Evolutionary conservation across 2,329 filamentous ascomycete genomes (phyloP).

Genomic region (Microdochium trichocladiopsis): DNA sequence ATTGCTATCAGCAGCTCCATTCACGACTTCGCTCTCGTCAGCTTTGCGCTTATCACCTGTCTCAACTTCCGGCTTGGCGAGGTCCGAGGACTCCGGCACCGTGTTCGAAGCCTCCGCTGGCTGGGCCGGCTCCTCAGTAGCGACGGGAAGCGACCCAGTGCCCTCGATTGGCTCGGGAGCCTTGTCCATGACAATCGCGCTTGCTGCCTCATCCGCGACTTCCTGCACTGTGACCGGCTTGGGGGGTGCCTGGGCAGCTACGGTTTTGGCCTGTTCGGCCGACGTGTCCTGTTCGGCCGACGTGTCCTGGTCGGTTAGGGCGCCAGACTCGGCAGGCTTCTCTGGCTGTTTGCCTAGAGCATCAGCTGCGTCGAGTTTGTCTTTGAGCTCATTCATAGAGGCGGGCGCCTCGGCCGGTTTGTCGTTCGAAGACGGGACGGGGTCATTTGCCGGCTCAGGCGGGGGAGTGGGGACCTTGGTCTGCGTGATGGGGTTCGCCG

Average conservation of each 20-base stretch:
- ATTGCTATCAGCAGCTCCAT: slow-evolving; percentile 3
- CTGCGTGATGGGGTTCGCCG: background rate
- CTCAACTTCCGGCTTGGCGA: slow-evolving; percentile 8
- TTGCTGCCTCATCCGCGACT: slow-evolving; percentile 15
- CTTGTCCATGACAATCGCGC: slow-evolving; percentile 7
- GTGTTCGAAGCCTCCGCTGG: slow-evolving; percentile 5
- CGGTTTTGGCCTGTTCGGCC: slow-evolving; percentile 6
- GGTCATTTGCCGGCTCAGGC: background rate
- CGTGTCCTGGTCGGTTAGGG: slow-evolving; percentile 5
- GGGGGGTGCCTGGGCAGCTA: slow-evolving; percentile 11
- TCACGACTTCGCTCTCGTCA: slow-evolving; percentile 8
- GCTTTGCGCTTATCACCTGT: slow-evolving; percentile 12
- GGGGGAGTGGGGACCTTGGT: background rate
- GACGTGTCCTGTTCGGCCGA: background rate
- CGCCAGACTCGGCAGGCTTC: slow-evolving; percentile 5
- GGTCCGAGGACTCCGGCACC: slow-evolving; percentile 10
- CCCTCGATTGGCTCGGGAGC: slow-evolving; percentile 6
- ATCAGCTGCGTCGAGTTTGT: background rate
- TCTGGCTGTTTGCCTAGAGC: background rate
- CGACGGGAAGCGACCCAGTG: slow-evolving; percentile 10
- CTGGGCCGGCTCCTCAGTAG: slow-evolving; percentile 4
- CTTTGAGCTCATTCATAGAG: background rate
- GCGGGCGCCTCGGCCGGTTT: background rate
- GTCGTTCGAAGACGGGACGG: background rate
- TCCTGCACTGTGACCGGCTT: slow-evolving; percentile 21